Percentiles rank a stretch among this genome's conserved stretches.
phyloP scores from a whole-genome alignment of 768 basidiomycete species.

The Boletus reticuloceps region DNA sequence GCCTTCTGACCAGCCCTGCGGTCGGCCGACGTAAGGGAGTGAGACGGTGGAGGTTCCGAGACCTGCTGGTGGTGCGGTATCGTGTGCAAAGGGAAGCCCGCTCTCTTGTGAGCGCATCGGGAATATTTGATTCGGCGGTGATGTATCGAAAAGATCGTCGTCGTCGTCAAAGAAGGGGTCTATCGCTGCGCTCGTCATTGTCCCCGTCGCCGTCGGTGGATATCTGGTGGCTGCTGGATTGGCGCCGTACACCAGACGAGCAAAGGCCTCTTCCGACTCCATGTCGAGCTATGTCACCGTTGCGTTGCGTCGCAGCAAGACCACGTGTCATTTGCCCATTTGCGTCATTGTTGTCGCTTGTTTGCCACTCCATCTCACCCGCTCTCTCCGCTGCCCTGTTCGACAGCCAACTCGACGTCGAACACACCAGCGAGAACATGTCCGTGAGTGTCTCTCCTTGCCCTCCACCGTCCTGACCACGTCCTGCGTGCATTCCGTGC shows the following conservation, averaged over 20 bases:
- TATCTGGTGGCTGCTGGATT: constrained; percentile 38
- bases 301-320: not conserved
- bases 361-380: constrained; percentile 2
- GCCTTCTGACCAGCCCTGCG: constrained; percentile 72
- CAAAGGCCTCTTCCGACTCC: constrained; percentile 26
- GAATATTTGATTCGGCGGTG: not conserved
- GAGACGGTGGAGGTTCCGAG: not conserved
- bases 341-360: constrained; percentile 9
- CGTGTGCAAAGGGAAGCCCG: constrained; percentile 53
- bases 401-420: not conserved
- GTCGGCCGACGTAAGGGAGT: constrained; percentile 37
- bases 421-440: constrained; percentile 7
- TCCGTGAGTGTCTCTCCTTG: constrained; percentile 14
- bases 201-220: constrained; percentile 64
- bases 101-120: constrained; percentile 46
- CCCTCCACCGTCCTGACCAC: not conserved
- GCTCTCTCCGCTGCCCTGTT: not conserved
- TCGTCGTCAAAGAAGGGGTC: constrained; percentile 81
- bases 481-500: not conserved
- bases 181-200: constrained; percentile 34
- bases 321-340: not conserved
- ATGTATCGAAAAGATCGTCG: constrained; percentile 45
- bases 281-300: constrained; percentile 8
- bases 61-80: constrained; percentile 57
- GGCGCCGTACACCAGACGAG: constrained; percentile 23